Evolutionary conservation across 1,284 basidiomycete genomes (phyloP).

Genomic region (Neotropicomus parvogracilis): DNA sequence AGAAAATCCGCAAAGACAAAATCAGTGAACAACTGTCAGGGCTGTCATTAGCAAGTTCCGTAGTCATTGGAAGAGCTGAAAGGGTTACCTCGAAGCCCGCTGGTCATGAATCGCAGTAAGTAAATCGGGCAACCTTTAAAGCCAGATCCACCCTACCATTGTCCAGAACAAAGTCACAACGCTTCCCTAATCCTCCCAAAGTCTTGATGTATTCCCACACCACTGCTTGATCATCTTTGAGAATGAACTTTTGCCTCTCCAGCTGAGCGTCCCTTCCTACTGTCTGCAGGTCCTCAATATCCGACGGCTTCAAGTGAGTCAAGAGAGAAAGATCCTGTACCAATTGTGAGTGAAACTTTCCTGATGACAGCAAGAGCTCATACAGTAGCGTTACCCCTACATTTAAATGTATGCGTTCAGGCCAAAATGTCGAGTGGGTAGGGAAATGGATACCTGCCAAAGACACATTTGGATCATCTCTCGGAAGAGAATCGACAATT

Average conservation of each 20-base stretch:
- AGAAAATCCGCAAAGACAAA: conserved; percentile 94
- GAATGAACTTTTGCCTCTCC: conserved; percentile 72
- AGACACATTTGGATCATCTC: conserved; percentile 89
- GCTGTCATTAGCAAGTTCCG: conserved; percentile 3
- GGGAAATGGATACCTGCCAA: conserved; percentile 48
- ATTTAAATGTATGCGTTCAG: conserved; percentile 1
- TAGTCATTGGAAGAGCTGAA: neutral
- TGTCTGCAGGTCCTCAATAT: conserved; percentile 81
- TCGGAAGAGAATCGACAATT: conserved; percentile 65
- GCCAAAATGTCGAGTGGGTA: neutral
- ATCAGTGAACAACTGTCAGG: conserved; percentile 83
- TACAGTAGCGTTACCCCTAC: conserved; percentile 81
- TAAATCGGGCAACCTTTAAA: neutral
- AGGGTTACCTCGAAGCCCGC: conserved; percentile 74
- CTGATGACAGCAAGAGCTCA: conserved; percentile 6
- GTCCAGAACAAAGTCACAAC: conserved; percentile 89
- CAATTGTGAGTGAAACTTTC: conserved; percentile 4
- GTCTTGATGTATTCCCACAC: conserved; percentile 75
- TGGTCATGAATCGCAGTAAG: conserved; percentile 30
- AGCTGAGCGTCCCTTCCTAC: conserved; percentile 77
- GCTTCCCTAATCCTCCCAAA: conserved; percentile 38
- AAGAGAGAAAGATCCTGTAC: conserved; percentile 76
- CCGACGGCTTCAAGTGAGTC: conserved; percentile 73
- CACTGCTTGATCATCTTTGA: conserved; percentile 77
- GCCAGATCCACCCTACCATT: conserved; percentile 57